Conservation (phyloP, 768 basidiomycete species). For the Leccinum boreale region DNA sequence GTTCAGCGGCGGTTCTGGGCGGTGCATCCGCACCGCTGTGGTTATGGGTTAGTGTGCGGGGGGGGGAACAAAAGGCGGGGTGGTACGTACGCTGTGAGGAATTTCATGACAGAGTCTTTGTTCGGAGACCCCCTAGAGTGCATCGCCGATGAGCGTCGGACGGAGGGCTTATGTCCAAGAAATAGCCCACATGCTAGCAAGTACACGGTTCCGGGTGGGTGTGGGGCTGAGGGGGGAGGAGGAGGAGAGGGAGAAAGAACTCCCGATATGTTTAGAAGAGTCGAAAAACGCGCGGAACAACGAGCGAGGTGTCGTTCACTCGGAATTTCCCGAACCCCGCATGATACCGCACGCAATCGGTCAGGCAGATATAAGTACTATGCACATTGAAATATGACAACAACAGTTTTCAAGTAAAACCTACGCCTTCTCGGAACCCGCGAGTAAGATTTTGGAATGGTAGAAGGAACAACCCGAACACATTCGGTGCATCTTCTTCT, state of each 20-base stretch:
- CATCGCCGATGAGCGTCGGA: slow-evolving; percentile 17
- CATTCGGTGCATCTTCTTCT: slow-evolving; percentile 42
- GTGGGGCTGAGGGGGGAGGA: neutral
- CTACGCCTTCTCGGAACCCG: slow-evolving; percentile 64
- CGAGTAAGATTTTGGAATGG: slow-evolving; percentile 64
- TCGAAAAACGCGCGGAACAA: slow-evolving; percentile 20
- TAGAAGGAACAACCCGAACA: slow-evolving; percentile 57
- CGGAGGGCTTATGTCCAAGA: slow-evolving; percentile 3
- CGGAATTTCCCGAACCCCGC: slow-evolving; percentile 29
- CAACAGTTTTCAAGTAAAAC: slow-evolving; percentile 18
- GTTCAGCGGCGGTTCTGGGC: slow-evolving; percentile 41
- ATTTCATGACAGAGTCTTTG: slow-evolving; percentile 18
- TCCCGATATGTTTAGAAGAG: neutral
- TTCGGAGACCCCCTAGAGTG: slow-evolving; percentile 27
- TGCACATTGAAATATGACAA: neutral
- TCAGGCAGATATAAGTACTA: slow-evolving; percentile 4
- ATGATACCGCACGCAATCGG: slow-evolving; percentile 18
- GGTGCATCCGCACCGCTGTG: slow-evolving; percentile 26
- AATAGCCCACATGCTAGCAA: slow-evolving; percentile 18
- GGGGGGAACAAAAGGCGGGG: slow-evolving; percentile 1
- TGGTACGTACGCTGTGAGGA: slow-evolving; percentile 20
- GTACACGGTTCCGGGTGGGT: neutral
- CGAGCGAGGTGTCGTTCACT: slow-evolving; percentile 7
- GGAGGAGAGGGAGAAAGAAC: neutral
- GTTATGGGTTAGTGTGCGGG: slow-evolving; percentile 8